Evolutionary conservation across 805 yeast genomes (phyloP).

Genomic region (Novakomyces olei): DNA sequence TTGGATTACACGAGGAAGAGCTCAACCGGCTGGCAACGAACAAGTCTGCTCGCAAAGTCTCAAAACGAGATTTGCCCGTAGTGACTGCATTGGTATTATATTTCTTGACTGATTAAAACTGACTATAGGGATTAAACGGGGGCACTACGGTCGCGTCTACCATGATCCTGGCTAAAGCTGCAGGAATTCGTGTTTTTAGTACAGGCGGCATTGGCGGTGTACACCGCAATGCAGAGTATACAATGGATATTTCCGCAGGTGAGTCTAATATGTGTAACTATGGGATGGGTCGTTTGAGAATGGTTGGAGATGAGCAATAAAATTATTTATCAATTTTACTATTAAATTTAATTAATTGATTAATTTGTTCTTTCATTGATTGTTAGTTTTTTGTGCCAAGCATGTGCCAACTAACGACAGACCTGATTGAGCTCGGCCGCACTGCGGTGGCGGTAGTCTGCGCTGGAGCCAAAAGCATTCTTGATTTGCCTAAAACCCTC

Average conservation of each 20-base stretch:
- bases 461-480: conserved; percentile 72
- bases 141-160: conserved; percentile 85
- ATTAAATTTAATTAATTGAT: no score
- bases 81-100: conserved; percentile 13
- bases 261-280: no score
- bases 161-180: conserved; percentile 53
- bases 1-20: conserved; percentile 27
- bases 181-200: conserved; percentile 68
- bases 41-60: conserved; percentile 29
- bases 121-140: conserved; percentile 22
- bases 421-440: conserved; percentile 58
- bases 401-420: no score
- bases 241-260: conserved; percentile 3
- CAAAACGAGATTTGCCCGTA: conserved; percentile 58
- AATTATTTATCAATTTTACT: no score
- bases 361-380: no score
- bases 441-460: conserved; percentile 83
- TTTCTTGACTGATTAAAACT: not conserved
- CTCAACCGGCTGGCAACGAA: conserved; percentile 16
- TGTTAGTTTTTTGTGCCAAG: no score
- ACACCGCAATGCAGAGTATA: conserved; percentile 49
- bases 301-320: no score
- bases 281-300: no score
- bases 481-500: conserved; percentile 60
- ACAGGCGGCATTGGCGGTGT: conserved; percentile 92